Base-by-base conservation (phyloP, 805 yeast genomes). In the Wickerhamomyces bisporus region DNA sequence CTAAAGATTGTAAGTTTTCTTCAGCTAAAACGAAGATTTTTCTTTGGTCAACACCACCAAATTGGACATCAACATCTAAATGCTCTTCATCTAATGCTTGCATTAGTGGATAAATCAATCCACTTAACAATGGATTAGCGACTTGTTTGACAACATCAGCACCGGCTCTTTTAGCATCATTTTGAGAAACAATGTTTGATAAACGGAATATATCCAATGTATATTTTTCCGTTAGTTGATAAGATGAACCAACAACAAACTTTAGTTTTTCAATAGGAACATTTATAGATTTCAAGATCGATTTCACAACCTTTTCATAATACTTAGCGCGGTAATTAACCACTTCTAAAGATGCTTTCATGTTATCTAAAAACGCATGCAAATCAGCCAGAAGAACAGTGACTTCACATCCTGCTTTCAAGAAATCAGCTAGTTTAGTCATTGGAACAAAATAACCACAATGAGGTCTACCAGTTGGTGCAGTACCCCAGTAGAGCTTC, bases 131-230 rank as follows among this genome's bases (percentile, higher is more conserved):
- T 28, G 99, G 98, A 64, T 89, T 89, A 26, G 86, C 79, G 33
- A 89, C 97, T 68, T 93, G 98, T 61, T 93, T 93, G 45, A 93
- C 99, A 39, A 93, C 99, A 64, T 93, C 99, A 10, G 99, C 98
- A 61, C 99, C 99, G 2, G 99, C 99, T 63, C 98, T 80, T 68
- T 86, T 86, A 43, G 98, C 96, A 60, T 89, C 98, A 60, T 91
- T 89, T 66, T 86, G 96, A 18, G 95, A 80, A 21, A 87, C 96
- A 32, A 68, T 61, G 61, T 91, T 93, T 33, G 94, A 74, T 57
- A 93, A 62, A 62, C 79, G 80, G 77, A 89, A 93, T 30, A 93
- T 65, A 57, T 93, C 99, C 79, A 93, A 60, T 8, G 95, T 84
- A 68, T 86, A 93, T 26, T 84, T 79, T 7, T 80, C 71, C 18